Percentiles rank a stretch among this genome's conserved stretches.
Conservation (phyloP, 176 grass and related monocot species). For the Zea mays region Zm-B73-REFERENCE-NAM-5.0 NC_050102.1:153531501-153532000, state of each 20-base stretch:
- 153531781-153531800: conserved; percentile 34
- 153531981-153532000: background rate
- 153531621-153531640: conserved; percentile 44
- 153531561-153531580: conserved; percentile 16
- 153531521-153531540: conserved; percentile 11
- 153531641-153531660: conserved; percentile 39
- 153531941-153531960: conserved; percentile 30
- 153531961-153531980: conserved; percentile 25
- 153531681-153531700: conserved; percentile 41
- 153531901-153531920: conserved; percentile 48
- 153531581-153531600: conserved; percentile 30
- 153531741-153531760: conserved; percentile 46
- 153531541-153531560: conserved; percentile 28
- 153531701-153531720: conserved; percentile 38
- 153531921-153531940: conserved; percentile 34
- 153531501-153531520: background rate
- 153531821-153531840: conserved; percentile 37
- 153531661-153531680: conserved; percentile 25
- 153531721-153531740: conserved; percentile 24
- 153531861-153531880: conserved; percentile 36
- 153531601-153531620: conserved; percentile 35
- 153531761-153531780: conserved; percentile 46
- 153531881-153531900: conserved; percentile 46
- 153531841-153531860: conserved; percentile 56
- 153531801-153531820: conserved; percentile 48